Evolutionary conservation across 768 basidiomycete species (phyloP).

Genomic region (Austroboletus festivus): DNA sequence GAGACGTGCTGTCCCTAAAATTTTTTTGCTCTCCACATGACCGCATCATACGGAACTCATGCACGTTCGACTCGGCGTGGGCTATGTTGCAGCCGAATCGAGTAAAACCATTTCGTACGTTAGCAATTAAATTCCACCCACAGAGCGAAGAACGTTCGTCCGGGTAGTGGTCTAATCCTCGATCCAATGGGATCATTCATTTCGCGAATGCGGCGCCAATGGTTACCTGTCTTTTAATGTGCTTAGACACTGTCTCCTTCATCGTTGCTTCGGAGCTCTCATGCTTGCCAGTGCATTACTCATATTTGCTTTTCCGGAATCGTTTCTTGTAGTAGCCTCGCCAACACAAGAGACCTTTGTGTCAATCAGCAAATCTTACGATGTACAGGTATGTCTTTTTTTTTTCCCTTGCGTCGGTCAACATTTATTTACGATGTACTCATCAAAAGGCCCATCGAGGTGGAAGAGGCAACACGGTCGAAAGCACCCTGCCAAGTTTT

Average conservation of each 20-base stretch:
- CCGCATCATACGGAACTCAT: not conserved
- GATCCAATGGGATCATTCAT: slow-evolving; percentile 14
- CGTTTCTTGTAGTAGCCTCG: slow-evolving; percentile 19
- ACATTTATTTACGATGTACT: slow-evolving; percentile 6
- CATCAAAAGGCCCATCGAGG: slow-evolving; percentile 64
- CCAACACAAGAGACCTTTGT: slow-evolving; percentile 28
- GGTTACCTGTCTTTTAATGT: not conserved
- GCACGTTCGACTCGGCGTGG: slow-evolving; percentile 20
- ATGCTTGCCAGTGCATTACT: slow-evolving; percentile 18
- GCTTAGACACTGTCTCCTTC: not conserved
- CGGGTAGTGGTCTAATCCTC: slow-evolving; percentile 14
- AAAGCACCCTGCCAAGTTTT: slow-evolving; percentile 72
- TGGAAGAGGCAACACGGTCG: slow-evolving; percentile 69
- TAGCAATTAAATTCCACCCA: not conserved
- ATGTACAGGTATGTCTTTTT: slow-evolving; percentile 44
- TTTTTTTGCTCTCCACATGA: not conserved
- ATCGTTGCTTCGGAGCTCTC: not conserved
- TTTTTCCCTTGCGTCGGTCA: not conserved
- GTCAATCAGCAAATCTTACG: slow-evolving; percentile 36
- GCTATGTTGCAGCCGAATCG: slow-evolving; percentile 15
- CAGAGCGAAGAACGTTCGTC: slow-evolving; percentile 30
- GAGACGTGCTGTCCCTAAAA: not conserved
- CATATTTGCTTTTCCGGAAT: slow-evolving; percentile 1
- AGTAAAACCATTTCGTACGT: slow-evolving; percentile 11
- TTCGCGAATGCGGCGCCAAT: not conserved